A percentile compares a stretch with the other conserved stretches of the same genome.
Conservation (phyloP, 2,329 filamentous ascomycete genomes). For the Ramichloridium luteum region DNA sequence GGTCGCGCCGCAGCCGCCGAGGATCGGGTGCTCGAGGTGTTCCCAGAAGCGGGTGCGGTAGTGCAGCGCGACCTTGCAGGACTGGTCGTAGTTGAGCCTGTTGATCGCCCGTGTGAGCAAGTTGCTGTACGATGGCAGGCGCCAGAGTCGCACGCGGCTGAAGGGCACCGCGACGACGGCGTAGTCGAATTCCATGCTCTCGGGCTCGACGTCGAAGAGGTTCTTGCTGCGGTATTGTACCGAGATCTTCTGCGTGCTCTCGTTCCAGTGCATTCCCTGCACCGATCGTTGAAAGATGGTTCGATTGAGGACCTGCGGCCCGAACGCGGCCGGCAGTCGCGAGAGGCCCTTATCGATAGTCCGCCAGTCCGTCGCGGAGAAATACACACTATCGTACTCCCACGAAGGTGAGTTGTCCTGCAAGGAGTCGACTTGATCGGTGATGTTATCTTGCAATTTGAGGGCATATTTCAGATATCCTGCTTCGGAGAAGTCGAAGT, state of each 20-base stretch:
- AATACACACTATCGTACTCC: conserved; percentile 48
- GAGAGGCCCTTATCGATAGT: conserved; percentile 53
- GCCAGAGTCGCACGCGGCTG: conserved; percentile 50
- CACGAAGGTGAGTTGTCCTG: conserved; percentile 38
- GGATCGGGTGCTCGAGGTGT: conserved; percentile 43
- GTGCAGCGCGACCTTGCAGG: conserved; percentile 51
- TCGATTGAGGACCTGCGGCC: conserved; percentile 46
- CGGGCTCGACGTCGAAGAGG: conserved; percentile 30
- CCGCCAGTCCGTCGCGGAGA: conserved; percentile 46
- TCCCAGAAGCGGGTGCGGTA: conserved; percentile 55
- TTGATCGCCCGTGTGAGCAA: conserved; percentile 38
- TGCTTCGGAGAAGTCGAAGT: conserved; percentile 54
- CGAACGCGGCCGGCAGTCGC: conserved; percentile 50
- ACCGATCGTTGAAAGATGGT: conserved; percentile 47
- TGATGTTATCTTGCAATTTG: conserved; percentile 41
- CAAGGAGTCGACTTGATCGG: conserved; percentile 39
- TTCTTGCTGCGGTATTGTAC: conserved; percentile 44
- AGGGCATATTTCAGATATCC: conserved; percentile 50
- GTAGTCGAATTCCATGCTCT: conserved; percentile 50
- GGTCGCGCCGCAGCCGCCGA: conserved; percentile 49
- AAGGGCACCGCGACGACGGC: conserved; percentile 55
- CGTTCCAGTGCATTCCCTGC: conserved; percentile 43
- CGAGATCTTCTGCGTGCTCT: conserved; percentile 40
- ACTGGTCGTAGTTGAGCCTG: conserved; percentile 38
- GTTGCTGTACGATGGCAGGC: conserved; percentile 43